Percentiles rank a stretch among this genome's conserved stretches.
phyloP scores from a whole-genome alignment of 2,329 filamentous ascomycete species.

The Emergomyces pasteurianus region DNA sequence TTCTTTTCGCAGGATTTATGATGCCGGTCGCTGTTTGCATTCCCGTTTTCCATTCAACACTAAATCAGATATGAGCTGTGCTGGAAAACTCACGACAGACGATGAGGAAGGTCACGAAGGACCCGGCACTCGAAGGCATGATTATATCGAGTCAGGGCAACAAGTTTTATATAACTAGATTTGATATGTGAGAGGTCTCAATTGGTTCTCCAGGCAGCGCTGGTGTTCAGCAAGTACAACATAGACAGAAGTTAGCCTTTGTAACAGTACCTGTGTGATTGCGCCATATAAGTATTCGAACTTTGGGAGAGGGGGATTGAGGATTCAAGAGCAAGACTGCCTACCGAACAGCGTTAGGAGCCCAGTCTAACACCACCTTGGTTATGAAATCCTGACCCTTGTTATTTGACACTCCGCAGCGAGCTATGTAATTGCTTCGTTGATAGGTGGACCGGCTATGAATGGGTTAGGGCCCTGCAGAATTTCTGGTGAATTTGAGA shows the following conservation, averaged over 20 bases:
- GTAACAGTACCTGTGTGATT: not conserved
- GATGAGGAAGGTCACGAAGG: constrained; percentile 95
- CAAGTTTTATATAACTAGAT: not conserved
- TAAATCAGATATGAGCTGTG: constrained; percentile 2
- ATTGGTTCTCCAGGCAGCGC: not conserved
- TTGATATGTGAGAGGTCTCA: not conserved
- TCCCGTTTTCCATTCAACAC: not conserved
- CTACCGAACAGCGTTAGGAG: not conserved
- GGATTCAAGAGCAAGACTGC: not conserved
- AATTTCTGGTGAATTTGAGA: not conserved
- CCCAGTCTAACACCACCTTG: not conserved
- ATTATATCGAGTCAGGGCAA: not conserved
- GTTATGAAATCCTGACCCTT: not conserved
- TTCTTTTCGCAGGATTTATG: not conserved
- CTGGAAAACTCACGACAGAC: constrained; percentile 63
- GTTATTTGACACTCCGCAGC: not conserved
- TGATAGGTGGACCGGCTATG: not conserved
- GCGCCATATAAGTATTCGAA: not conserved
- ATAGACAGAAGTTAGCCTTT: not conserved
- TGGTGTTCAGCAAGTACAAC: not conserved
- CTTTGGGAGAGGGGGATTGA: not conserved
- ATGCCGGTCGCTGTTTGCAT: not conserved
- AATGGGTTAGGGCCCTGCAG: not conserved
- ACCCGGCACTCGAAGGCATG: constrained; percentile 37
- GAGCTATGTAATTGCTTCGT: not conserved